Evolutionary conservation across 2,329 filamentous ascomycete genomes (phyloP), one percentile per base, ranked within the genome.

Genomic region (Aureobasidium sp.): DNA sequence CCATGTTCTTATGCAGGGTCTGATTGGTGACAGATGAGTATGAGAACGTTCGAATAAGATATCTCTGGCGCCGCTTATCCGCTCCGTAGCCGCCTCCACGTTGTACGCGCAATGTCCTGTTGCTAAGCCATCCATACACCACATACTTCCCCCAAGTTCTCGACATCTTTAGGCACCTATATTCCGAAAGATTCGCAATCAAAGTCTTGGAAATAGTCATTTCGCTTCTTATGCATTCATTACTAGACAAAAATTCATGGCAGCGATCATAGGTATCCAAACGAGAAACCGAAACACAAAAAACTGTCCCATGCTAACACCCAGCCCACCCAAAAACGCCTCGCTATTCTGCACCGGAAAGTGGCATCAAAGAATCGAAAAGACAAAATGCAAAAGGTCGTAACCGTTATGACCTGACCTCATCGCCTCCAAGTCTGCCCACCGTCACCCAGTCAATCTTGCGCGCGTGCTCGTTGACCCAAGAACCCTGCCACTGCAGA

Each of bases 381-480:
- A 60, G 29, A 50, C n/a, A 59, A 48, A 48, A 45, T 42, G 19
- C 6, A 35, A 57, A 15, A 37, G n/a, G 31, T 22, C 31, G 1
- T 3, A 5, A 59, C n/a, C 56, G 35, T 60, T 24, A 63, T 54
- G 42, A 22, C 29, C 33, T 60, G n/a, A 45, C 48, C 35, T 63
- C 60, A 68, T 80, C 78, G 22, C 78, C 78, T 33, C 78, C 78
- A 69, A 70, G 74, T 60, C 78, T 71, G 52, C 78, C 78, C 35
- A 81, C 78, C 49, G 76, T 80, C 44, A 78, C 75, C 70, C 77
- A 76, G 60, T 80, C 78, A 35, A 71, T 66, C 62, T 77, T 73
- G 63, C 74, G 75, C 66, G 74, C 76, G 31, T 71, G 72, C 49
- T 78, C 77, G 62, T 74, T 74, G 3, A 78, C 70, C 63, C 74